Conservation (phyloP, 257 asterid species). For the Knoxia roxburghii region DNA sequence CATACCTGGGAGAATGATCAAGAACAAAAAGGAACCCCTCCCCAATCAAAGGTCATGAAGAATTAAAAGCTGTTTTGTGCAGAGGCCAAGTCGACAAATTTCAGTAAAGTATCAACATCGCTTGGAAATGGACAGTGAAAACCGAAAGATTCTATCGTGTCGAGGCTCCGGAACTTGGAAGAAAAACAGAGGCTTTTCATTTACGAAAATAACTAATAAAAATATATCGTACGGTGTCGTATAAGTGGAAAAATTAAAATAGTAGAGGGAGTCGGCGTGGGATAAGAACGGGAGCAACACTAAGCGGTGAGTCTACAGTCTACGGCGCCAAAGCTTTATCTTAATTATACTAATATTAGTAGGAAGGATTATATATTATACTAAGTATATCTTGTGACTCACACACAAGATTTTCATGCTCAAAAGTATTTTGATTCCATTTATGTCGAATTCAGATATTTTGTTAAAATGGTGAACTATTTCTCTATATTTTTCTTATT, state of each 20-base stretch:
- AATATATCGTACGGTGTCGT: no score
- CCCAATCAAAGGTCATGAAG: not conserved
- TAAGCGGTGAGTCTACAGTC: constrained; percentile 8
- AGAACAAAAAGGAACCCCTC: not conserved
- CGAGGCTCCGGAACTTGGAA: not conserved
- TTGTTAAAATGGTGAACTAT: no score
- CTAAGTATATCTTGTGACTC: no score
- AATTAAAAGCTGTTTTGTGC: not conserved
- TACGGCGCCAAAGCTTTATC: no score
- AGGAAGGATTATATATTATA: no score
- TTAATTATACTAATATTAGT: no score
- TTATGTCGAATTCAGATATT: no score
- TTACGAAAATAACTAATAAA: no score
- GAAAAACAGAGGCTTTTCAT: not conserved
- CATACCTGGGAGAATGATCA: constrained; percentile 6
- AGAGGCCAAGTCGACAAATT: constrained; percentile 3
- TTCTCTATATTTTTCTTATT: no score
- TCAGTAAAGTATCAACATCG: constrained; percentile 7
- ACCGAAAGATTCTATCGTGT: constrained; percentile 5
- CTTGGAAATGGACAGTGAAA: not conserved
- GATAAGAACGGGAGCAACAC: not conserved
- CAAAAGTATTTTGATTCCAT: no score
- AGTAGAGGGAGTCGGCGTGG: not conserved
- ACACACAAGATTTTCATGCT: no score
- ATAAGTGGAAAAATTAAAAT: no score